Conservation (phyloP, 2,329 filamentous ascomycete species). For the Fusarium albosuccineum region DNA sequence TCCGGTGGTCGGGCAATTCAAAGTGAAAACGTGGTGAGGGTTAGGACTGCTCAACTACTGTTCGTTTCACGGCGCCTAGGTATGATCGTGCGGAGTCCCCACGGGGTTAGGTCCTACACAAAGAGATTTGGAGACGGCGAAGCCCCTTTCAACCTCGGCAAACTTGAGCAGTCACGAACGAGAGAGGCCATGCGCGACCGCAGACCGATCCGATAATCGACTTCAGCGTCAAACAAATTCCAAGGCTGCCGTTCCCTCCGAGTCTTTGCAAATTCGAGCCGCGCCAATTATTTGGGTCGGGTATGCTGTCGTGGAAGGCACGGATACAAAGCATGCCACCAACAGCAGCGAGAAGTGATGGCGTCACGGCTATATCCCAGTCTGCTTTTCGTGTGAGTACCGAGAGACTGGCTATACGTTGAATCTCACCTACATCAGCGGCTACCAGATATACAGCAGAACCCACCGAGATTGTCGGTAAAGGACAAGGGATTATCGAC, state of each 20-base stretch:
- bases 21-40: not conserved
- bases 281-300: not conserved
- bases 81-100: no score
- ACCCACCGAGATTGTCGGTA: not conserved
- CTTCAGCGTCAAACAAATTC: no score
- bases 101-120: not conserved
- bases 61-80: no score
- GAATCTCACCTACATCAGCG: not conserved
- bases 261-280: not conserved
- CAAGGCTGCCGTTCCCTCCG: no score
- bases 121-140: not conserved
- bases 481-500: constrained; percentile 2
- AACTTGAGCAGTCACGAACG: no score
- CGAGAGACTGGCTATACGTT: not conserved
- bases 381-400: not conserved
- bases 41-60: not conserved
- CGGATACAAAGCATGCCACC: not conserved
- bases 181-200: no score
- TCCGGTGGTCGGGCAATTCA: not conserved
- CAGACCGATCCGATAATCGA: no score
- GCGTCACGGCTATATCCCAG: not conserved
- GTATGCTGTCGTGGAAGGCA: not conserved
- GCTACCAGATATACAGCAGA: not conserved
- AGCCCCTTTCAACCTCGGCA: not conserved
- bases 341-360: not conserved